These are phyloP conservation scores for Paradendryphiella salina DNA, from an alignment of 2,329 filamentous ascomycete species.

Conservation along the genomic window DNA sequence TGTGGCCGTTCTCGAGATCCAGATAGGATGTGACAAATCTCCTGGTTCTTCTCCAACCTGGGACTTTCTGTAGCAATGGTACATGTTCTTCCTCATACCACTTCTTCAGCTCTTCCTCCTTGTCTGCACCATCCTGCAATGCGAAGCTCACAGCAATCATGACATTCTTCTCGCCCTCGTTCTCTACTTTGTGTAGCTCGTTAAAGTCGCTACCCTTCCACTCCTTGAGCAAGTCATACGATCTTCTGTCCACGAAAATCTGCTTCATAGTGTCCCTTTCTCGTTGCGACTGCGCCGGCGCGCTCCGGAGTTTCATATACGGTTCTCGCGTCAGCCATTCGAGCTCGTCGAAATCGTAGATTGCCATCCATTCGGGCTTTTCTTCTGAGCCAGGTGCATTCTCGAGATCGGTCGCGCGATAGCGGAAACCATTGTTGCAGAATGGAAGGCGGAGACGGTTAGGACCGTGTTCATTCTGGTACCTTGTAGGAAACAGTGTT, in stretches of 20 bases:
- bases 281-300: conserved; percentile 59
- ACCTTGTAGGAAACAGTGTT: conserved; percentile 51
- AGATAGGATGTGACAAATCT: conserved; percentile 69
- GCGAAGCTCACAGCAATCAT: conserved; percentile 65
- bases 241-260: conserved; percentile 69
- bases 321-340: conserved; percentile 67
- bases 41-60: conserved; percentile 77
- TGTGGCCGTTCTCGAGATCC: conserved; percentile 43
- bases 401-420: conserved; percentile 65
- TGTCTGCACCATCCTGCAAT: conserved; percentile 57
- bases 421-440: conserved; percentile 77
- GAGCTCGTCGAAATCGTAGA: conserved; percentile 82
- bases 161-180: conserved; percentile 58
- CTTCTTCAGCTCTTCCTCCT: conserved; percentile 60
- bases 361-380: conserved; percentile 72
- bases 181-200: conserved; percentile 62
- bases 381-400: conserved; percentile 38
- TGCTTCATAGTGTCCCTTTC: conserved; percentile 66
- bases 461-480: conserved; percentile 91
- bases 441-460: conserved; percentile 74
- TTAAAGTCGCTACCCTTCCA: conserved; percentile 61
- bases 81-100: conserved; percentile 80
- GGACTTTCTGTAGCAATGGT: conserved; percentile 69
- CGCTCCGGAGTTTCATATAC: conserved; percentile 68
- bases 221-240: conserved; percentile 67